These are phyloP conservation scores for Boletus semigastroideus DNA, from an alignment of 1,284 basidiomycete genomes.

Conservation along the genomic window DNA sequence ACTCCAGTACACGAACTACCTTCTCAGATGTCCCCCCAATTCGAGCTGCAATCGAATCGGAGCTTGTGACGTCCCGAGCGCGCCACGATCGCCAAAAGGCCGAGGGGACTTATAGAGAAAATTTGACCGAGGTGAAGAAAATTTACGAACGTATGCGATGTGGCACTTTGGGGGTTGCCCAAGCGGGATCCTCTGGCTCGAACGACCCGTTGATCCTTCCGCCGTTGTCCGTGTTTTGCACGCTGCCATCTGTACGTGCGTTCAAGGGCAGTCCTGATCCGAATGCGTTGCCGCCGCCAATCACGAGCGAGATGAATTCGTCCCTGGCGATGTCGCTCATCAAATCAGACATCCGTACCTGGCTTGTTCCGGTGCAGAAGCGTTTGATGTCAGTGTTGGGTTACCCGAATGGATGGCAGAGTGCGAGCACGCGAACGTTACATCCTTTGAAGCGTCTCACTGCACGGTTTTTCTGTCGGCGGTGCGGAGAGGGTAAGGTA, in stretches of 20 bases:
- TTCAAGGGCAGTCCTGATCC: constrained; percentile 35
- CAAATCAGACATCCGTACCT: constrained; percentile 45
- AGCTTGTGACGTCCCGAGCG: constrained; percentile 32
- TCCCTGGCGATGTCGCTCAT: constrained; percentile 41
- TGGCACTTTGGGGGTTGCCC: constrained; percentile 2
- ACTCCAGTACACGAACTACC: too few species aligned
- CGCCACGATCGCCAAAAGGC: constrained; percentile 26
- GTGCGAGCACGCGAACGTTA: constrained; percentile 43
- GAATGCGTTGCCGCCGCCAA: constrained; percentile 3
- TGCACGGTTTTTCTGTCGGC: constrained; percentile 56
- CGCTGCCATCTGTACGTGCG: constrained; percentile 41
- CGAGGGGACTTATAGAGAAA: constrained; percentile 24
- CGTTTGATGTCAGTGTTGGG: constrained; percentile 50
- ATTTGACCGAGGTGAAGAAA: constrained; percentile 29
- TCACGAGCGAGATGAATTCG: constrained; percentile 29
- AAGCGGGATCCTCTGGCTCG: background rate
- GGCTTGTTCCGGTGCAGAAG: constrained; percentile 44
- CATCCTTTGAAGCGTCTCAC: constrained; percentile 59
- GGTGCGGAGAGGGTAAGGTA: constrained; percentile 41
- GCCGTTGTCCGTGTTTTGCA: constrained; percentile 43
- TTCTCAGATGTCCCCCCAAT: constrained; percentile 30
- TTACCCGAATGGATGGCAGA: constrained; percentile 45
- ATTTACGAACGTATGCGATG: constrained; percentile 37
- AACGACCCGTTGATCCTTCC: constrained; percentile 36
- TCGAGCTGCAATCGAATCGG: constrained; percentile 28